Evolutionary conservation across 1,139 yeast genomes (phyloP), one percentile per base, ranked within the genome.

Genomic region (Sugiyamaella paludigena): DNA sequence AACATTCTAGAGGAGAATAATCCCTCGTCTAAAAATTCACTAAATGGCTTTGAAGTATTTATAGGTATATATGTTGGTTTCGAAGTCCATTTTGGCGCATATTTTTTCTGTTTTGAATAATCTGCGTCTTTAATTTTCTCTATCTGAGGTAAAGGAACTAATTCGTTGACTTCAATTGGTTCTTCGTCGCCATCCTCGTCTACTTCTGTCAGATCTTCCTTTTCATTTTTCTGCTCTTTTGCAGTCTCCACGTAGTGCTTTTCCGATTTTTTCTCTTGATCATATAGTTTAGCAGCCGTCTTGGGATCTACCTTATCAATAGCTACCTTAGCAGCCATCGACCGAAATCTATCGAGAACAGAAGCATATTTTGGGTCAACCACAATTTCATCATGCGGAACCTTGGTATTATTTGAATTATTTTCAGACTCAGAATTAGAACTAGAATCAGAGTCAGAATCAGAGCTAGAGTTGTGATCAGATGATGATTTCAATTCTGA

Each of bases 61-160:
- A 63, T 58, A 6, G 63, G 58, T 9, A 83, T 75, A 56, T 79
- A 83, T 4, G 67, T 67, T 1, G 96, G 95, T 15, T 71, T 69
- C 0, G 87, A 77, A 24, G 86, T 69, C 95, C 96, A 87, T 57
- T 76, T 47, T 3, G 49, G 51, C 19, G 48, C 42, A 11, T 33
- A 41, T 30, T 35, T 34, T 12, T 34, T 33, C 27, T 29, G 30
- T 41, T 47, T 27, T 37, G 49, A 30, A 32, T 40, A 35, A 19
- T 19, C 5, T 36, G 39, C 6, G 12, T 40, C 48, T 19, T 29
- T 30, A 63, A 66, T 81, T 84, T 57, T 74, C 40, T 72, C 80
- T 0, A 94, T 95, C 65, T 88, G 96, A 1, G 97, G 97, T 45
- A 91, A 71, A 10, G 96, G 95, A 2, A 77, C 83, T 41, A 91